Evolutionary conservation across 2,329 filamentous ascomycete species (phyloP), one percentile per base, ranked within the genome.

Genomic region (Boeremia exigua): DNA sequence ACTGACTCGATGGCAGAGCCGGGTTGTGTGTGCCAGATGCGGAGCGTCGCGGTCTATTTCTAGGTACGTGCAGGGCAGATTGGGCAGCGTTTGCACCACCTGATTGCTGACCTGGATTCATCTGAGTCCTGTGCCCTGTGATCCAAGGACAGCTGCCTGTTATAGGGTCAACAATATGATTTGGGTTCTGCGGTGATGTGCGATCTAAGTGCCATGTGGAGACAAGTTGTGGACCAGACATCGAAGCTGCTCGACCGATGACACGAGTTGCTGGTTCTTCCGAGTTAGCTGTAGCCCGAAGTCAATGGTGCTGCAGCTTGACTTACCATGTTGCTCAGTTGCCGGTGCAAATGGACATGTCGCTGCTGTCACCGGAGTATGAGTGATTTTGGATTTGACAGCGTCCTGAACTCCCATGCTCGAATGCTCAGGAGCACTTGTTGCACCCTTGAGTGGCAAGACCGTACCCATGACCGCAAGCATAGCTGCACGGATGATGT

Each of bases 401-500:
- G 6, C 4, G 3, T 37, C 11, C 17, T 38, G 34, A 9, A 36
- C 12, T 17, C 14, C 25, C 3, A 10, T 36, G 17, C 11, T 12
- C 36, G 27, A 12, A 6, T 25, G 14, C 32, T 17, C 30, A 23
- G 42, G 8, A 44, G 19, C 27, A 40, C 9, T 15, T 15, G 6
- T n/a, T 45, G 15, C 7, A 1, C 33, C 25, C 15, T 43, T 34
- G 3, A 12, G 4, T 25, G 42, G 36, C 10, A 43, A 17, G 4
- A 36, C 23, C 1, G 43, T 14, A n/a, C 47, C 47, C 43, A 43
- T 51, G 36, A 39, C 37, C 6, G 33, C 27, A 15, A 58, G 43
- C 50, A 70, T 65, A 17, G 47, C 36, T 11, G 36, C 46, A n/a
- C 68, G 62, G 58, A 75, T 63, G 17, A 66, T 55, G 33, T 68